phyloP scores from a whole-genome alignment of 75 land plant species.

The Selaginella moellendorffii region DNA sequence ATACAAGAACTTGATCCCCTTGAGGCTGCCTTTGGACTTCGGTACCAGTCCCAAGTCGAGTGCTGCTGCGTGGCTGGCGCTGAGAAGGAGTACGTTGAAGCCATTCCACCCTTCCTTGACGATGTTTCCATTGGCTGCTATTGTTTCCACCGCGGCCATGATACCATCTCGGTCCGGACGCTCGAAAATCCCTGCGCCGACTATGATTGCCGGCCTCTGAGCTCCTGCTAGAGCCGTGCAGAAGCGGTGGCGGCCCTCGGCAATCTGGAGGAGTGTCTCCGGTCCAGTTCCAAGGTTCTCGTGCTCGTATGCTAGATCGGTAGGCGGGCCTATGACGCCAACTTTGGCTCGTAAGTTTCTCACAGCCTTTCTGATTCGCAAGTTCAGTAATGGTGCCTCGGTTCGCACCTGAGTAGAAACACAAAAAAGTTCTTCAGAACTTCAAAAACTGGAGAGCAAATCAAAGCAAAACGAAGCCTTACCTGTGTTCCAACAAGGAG shows the following conservation, averaged over 20 bases:
- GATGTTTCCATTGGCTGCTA: slow-evolving; percentile 43
- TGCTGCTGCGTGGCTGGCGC: slow-evolving; percentile 86
- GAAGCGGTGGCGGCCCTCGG: slow-evolving; percentile 87
- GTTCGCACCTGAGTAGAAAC: slow-evolving; percentile 49
- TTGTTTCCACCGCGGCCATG: slow-evolving; percentile 46
- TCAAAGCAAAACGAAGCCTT: neutral
- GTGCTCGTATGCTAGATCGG: slow-evolving; percentile 69
- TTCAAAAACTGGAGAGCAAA: neutral
- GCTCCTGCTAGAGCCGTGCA: slow-evolving; percentile 49
- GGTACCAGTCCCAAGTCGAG: slow-evolving; percentile 68
- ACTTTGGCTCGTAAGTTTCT: slow-evolving; percentile 59
- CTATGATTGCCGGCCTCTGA: slow-evolving; percentile 64
- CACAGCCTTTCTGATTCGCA: slow-evolving; percentile 82
- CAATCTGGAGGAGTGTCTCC: slow-evolving; percentile 64
- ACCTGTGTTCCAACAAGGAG: slow-evolving; percentile 93
- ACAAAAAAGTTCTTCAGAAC: too few relatives aligned
- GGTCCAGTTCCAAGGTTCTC: slow-evolving; percentile 67
- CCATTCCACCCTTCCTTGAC: slow-evolving; percentile 83
- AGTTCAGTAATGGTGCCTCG: slow-evolving; percentile 94
- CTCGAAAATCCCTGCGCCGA: slow-evolving; percentile 78
- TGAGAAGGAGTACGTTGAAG: slow-evolving; percentile 63
- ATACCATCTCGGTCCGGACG: slow-evolving; percentile 73
- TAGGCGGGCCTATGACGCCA: slow-evolving; percentile 59
- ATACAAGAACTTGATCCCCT: slow-evolving; percentile 62
- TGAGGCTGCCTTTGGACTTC: slow-evolving; percentile 35